Conservation (phyloP, 805 yeast species). For the Candida mattraensis region DNA sequence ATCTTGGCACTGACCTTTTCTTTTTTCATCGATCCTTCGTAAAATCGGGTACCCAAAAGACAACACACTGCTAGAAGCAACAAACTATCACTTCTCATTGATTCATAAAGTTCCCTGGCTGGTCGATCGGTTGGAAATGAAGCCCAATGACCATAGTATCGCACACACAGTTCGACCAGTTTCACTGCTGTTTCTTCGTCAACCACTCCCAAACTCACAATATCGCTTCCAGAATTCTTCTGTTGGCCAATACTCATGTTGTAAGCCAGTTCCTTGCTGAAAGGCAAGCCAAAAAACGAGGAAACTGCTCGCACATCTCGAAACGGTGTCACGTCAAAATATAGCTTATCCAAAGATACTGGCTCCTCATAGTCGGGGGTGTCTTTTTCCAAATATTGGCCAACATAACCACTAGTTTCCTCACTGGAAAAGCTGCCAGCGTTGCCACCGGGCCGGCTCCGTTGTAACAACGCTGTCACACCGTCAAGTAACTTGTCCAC, state of each 20-base stretch:
- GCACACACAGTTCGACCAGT: constrained; percentile 50
- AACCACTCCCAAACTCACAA: constrained; percentile 42
- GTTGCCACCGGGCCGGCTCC: too few species aligned
- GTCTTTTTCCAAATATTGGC: constrained; percentile 3
- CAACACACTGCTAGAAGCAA: constrained; percentile 64
- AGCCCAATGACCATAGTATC: constrained; percentile 69
- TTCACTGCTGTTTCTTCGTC: constrained; percentile 43
- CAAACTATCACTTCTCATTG: constrained; percentile 50
- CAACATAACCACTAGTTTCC: too few species aligned
- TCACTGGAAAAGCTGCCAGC: too few species aligned
- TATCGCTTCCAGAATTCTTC: constrained; percentile 13
- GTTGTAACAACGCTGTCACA: too few species aligned
- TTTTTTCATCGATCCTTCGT: constrained; percentile 22
- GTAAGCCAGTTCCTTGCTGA: constrained; percentile 27
- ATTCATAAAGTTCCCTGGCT: constrained; percentile 44
- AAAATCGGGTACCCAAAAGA: constrained; percentile 54
- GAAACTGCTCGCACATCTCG: constrained; percentile 25
- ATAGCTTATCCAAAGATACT: constrained; percentile 12
- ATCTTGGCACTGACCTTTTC: constrained; percentile 37
- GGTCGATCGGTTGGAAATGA: constrained; percentile 53
- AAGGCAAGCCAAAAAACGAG: constrained; percentile 23
- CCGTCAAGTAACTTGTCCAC: too few species aligned
- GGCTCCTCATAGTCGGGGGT: constrained; percentile 6
- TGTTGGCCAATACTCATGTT: constrained; percentile 9
- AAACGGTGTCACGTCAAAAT: constrained; percentile 25